Percentiles rank a stretch among this genome's conserved stretches.
These are phyloP conservation scores for Hydnum rufescens DNA, from an alignment of 768 basidiomycete genomes.

Conservation along the genomic window DNA sequence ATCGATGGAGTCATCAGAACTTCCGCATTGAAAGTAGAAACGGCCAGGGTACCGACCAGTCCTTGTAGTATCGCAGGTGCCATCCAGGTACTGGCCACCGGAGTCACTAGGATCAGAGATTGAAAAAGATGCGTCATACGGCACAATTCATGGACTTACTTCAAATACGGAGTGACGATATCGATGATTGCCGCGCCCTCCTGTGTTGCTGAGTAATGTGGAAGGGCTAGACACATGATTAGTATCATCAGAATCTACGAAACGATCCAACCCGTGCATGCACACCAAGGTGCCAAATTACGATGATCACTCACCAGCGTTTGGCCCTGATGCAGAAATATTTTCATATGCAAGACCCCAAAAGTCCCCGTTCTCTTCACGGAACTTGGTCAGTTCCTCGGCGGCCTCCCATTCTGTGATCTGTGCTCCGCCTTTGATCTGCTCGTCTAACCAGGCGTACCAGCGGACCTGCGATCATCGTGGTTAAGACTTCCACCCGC, in stretches of 20 bases:
- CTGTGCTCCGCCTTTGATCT: conserved; percentile 44
- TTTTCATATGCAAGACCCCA: conserved; percentile 78
- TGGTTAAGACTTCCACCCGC: neutral
- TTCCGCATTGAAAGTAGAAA: no score
- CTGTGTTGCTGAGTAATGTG: conserved; percentile 76
- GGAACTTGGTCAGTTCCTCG: conserved; percentile 58
- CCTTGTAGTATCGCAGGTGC: conserved; percentile 42
- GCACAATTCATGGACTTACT: neutral
- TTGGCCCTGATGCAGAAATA: conserved; percentile 75
- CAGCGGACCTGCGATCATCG: conserved; percentile 24
- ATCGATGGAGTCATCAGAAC: no score
- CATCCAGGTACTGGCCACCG: conserved; percentile 77
- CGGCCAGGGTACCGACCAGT: no score
- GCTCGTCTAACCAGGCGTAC: conserved; percentile 79
- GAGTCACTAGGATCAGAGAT: conserved; percentile 43
- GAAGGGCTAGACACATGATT: no score
- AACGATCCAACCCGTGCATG: neutral
- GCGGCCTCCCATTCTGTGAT: conserved; percentile 89
- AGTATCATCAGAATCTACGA: no score
- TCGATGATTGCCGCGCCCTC: conserved; percentile 52
- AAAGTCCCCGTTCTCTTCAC: conserved; percentile 49
- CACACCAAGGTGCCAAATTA: conserved; percentile 3
- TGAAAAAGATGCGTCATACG: conserved; percentile 10
- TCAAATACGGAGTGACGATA: conserved; percentile 66
- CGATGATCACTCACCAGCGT: conserved; percentile 63